Base-by-base conservation (phyloP, 2,329 filamentous ascomycete species). In the Emydomyces testavorans region DNA sequence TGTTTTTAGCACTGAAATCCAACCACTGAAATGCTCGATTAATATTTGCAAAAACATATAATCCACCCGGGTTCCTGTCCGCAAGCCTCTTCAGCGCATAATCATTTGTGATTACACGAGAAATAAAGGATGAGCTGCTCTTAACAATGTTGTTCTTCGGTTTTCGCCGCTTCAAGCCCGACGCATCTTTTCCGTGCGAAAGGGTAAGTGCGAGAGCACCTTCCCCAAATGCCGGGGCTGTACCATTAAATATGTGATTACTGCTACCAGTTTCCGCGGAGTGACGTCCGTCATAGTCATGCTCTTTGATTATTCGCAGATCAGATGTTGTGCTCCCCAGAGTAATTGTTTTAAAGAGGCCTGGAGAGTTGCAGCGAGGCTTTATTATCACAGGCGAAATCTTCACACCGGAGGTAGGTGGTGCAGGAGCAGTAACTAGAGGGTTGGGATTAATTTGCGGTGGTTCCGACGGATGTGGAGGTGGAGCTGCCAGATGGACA, bases 91-190 rank as follows among this genome's bases (percentile, higher is more conserved):
- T 94, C 18, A 77, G 75, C 47, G 93, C 66, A 3, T 75, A 75
- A 58, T 98, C 92, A 59, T 94, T 85, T 13, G 88, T 82, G 54
- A 96, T 94, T 26, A 95, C 90, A 47, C 92, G 75, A n/a, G 90
- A 95, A 24, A 98, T 92, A 62, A 95, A 98, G 0, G 90, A 94
- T 7, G 92, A 98, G 65, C 94, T 96, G 69, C 88, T 96, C 73
- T 98, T 98, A 45, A 90, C 82, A 65, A 98, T 92, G 65, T 93
- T 96, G 67, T 90, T 96, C 74, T 96, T 98, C 2, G 92, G 92
- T 65, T 98, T 98, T 60, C 82, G 79, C 62, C 80, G 77, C 72
- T 95, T 95, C 20, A 71, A 62, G 7, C 71, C 70, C 53, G 75
- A 72, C 54, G 78, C 80, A 34, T 78, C 75, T 59, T 89, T 85